phyloP scores from a whole-genome alignment of 1,284 basidiomycete species.

The Veloboletus limbatus region DNA sequence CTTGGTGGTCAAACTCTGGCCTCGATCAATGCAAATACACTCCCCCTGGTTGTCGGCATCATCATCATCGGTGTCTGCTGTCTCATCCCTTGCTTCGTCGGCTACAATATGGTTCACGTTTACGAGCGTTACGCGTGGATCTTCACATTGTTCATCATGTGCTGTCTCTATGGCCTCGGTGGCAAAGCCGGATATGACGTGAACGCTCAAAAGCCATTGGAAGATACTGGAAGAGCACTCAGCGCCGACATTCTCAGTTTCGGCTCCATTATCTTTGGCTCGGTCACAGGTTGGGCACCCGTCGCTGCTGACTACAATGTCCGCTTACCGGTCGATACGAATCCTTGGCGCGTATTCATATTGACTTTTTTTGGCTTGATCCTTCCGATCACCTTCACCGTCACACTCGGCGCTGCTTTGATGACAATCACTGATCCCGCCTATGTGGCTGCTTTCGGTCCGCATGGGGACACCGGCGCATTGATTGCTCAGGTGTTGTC shows the following conservation, averaged over 20 bases:
- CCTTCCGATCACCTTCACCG: constrained; percentile 53
- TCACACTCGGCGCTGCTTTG: constrained; percentile 53
- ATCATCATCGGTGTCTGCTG: constrained; percentile 44
- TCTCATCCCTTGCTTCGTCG: constrained; percentile 49
- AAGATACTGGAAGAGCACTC: constrained; percentile 46
- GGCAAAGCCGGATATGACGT: constrained; percentile 49
- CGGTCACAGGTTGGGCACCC: constrained; percentile 49
- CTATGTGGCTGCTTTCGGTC: constrained; percentile 48
- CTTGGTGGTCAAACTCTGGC: constrained; percentile 49
- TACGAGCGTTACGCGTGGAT: constrained; percentile 68
- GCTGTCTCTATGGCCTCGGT: constrained; percentile 55
- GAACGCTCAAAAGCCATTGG: constrained; percentile 41
- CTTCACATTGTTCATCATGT: constrained; percentile 51
- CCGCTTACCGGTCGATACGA: constrained; percentile 45
- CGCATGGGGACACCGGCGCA: constrained; percentile 48
- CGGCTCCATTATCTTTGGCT: constrained; percentile 58
- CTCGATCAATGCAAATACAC: constrained; percentile 36
- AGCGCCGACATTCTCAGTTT: constrained; percentile 51
- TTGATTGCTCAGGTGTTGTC: constrained; percentile 43
- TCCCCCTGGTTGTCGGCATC: constrained; percentile 45
- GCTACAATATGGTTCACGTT: constrained; percentile 52
- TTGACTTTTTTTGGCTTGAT: constrained; percentile 58
- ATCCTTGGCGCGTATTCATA: constrained; percentile 47
- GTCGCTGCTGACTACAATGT: constrained; percentile 58
- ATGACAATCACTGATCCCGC: constrained; percentile 54